Base-by-base conservation (phyloP, 1,284 basidiomycete species). In the Cutaneotrichosporon sp. region DNA sequence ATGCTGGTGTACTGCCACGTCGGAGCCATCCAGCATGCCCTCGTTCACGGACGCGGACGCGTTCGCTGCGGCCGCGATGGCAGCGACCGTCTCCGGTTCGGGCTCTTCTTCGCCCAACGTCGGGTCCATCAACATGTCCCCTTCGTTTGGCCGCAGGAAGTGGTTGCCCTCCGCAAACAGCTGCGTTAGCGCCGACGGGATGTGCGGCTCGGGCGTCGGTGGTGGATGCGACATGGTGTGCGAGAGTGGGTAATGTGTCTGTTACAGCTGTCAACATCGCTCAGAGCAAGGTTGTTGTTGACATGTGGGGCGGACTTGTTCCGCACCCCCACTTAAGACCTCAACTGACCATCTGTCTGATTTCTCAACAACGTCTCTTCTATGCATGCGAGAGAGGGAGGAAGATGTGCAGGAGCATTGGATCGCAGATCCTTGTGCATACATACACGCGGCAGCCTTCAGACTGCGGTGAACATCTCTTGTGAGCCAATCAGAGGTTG, bases 121-220 rank as follows among this genome's bases (percentile, higher is more conserved):
- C 8, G 48, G 40, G 44, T 58, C 49, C 26, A 58, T 51, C 10
- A 58, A 41, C 15, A 51, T 51, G 46, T 54, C 51, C 14, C 8
- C 34, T 17, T 34, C 46, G 15, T 41, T n/a, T 0, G 49, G 50
- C 17, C 46, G 48, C 22, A 58, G 53, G 22, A 55, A 58, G 46
- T 58, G 56, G 37, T 55, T 50, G 23, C 46, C 50, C n/a, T 43
- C 47, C 1, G 50, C 40, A 30, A 58, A 58, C 15, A 58, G 50
- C 39, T 54, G 51, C 2, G 41, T 40, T 14, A 58, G 56, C 21
- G 54, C 54, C 26, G 54, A 51, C 18, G 54, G 54, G 21, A 55
- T 21, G 46, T 26, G 40, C 8, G 46, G n/a, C 30, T 56, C 50
- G n/a, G 44, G 52, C 18, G 42, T 26, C 20, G 43, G 38, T 8